A percentile compares a stretch with the other conserved stretches of the same genome.
Conservation (phyloP, 2,329 filamentous ascomycete genomes). For the Penicillium nordicum region DNA sequence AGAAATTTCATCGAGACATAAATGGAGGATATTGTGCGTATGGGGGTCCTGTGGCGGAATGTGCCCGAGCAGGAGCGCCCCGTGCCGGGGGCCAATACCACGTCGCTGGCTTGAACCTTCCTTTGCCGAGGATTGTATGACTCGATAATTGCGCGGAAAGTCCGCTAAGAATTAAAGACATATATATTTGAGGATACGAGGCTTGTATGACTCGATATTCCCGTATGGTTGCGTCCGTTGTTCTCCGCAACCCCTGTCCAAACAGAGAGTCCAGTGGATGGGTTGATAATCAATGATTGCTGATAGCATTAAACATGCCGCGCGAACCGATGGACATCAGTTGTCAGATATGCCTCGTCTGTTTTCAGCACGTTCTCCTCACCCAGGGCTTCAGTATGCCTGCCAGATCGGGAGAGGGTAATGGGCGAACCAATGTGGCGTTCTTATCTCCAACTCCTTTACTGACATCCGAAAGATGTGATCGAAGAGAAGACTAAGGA, state of each 20-base stretch:
- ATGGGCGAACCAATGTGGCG: not conserved
- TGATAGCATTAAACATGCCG: not conserved
- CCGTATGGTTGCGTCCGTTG: not conserved
- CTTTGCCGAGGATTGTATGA: not conserved
- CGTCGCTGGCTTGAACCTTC: not conserved
- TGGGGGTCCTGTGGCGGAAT: not conserved
- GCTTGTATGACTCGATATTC: not conserved
- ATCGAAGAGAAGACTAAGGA: constrained; percentile 17
- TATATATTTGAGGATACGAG: not conserved
- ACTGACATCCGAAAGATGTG: not conserved
- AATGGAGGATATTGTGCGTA: not conserved
- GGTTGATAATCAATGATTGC: not conserved
- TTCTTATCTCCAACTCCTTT: not conserved
- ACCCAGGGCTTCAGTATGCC: not conserved
- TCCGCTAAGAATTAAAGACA: not conserved
- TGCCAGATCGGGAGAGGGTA: not conserved
- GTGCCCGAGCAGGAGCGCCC: not conserved
- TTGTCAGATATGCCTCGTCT: not conserved
- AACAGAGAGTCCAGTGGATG: not conserved
- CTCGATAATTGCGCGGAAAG: not conserved
- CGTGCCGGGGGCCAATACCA: not conserved
- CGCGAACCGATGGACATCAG: not conserved
- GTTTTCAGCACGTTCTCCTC: not conserved
- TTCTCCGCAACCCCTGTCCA: not conserved
- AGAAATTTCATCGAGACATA: not conserved